Evolutionary conservation across 1,284 basidiomycete genomes (phyloP).

Genomic region (Fomitopsis pinicola): DNA sequence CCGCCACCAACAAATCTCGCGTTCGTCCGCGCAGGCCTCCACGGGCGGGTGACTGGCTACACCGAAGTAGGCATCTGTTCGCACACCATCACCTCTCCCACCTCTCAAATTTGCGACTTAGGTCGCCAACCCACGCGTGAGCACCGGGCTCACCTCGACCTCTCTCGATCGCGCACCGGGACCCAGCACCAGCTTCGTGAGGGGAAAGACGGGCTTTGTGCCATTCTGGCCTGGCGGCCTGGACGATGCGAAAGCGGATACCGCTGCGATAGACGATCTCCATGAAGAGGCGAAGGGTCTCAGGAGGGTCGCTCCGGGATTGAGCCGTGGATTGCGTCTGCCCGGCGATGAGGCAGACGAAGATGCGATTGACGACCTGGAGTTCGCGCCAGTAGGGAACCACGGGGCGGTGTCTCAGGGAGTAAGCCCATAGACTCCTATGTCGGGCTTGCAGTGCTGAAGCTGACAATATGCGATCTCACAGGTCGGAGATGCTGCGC

Average conservation of each 20-base stretch:
- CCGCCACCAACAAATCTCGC: slow-evolving; percentile 75
- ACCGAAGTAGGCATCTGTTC: slow-evolving; percentile 47
- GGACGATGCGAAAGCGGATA: slow-evolving; percentile 48
- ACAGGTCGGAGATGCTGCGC: background rate
- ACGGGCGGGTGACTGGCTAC: slow-evolving; percentile 80
- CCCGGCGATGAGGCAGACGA: slow-evolving; percentile 51
- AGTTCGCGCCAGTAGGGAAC: background rate
- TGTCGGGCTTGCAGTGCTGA: background rate
- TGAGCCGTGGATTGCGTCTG: slow-evolving; percentile 63
- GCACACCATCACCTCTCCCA: background rate
- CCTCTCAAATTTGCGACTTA: slow-evolving; percentile 20
- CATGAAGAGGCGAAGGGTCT: slow-evolving; percentile 41
- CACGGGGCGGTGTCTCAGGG: background rate
- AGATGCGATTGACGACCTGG: slow-evolving; percentile 33
- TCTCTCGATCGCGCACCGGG: slow-evolving; percentile 83
- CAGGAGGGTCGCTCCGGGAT: slow-evolving; percentile 57
- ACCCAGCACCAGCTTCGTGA: slow-evolving; percentile 76
- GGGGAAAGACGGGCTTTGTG: slow-evolving; percentile 89
- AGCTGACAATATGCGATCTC: background rate
- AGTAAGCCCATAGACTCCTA: background rate
- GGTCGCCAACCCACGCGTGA: slow-evolving; percentile 47
- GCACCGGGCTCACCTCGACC: slow-evolving; percentile 71
- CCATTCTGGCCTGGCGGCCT: slow-evolving; percentile 93
- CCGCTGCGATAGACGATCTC: slow-evolving; percentile 30
- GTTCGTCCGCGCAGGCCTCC: slow-evolving; percentile 75